Percentiles rank a stretch among this genome's conserved stretches.
Conservation (phyloP, 2,329 filamentous ascomycete species). For the Reticulascus tulasneorum region DNA sequence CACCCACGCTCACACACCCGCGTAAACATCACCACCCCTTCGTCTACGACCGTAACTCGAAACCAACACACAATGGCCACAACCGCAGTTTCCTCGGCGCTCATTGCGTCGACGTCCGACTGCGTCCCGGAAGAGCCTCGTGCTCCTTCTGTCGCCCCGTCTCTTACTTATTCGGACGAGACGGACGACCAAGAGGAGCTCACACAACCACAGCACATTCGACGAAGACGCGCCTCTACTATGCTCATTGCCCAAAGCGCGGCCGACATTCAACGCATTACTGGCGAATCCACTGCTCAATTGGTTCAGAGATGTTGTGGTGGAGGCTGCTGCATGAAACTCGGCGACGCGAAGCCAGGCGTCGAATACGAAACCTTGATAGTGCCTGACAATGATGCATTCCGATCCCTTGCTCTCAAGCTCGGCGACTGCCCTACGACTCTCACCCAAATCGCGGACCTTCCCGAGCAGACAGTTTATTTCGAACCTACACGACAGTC, state of each 20-base stretch:
- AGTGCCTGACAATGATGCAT: conserved; percentile 79
- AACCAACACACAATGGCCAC: conserved; percentile 25
- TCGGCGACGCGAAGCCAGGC: conserved; percentile 37
- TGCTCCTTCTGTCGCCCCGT: conserved; percentile 52
- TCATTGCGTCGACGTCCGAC: conserved; percentile 34
- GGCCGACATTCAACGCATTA: conserved; percentile 59
- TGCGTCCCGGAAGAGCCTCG: conserved; percentile 41
- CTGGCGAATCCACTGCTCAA: conserved; percentile 59
- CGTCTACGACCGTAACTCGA: conserved; percentile 2
- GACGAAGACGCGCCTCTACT: conserved; percentile 64
- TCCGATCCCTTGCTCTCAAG: conserved; percentile 71
- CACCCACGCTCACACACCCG: conserved; percentile 1
- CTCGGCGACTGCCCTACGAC: conserved; percentile 70
- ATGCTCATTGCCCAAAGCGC: conserved; percentile 62
- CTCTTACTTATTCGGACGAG: conserved; percentile 59
- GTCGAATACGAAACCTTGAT: conserved; percentile 50
- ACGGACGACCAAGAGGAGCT: conserved; percentile 56
- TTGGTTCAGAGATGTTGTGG: conserved; percentile 62
- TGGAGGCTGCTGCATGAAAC: conserved; percentile 58
- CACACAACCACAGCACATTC: conserved; percentile 35
- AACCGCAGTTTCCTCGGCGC: conserved; percentile 31
- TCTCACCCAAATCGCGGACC: conserved; percentile 65
- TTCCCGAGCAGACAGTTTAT: conserved; percentile 73
- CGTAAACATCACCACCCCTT: conserved; percentile 1
- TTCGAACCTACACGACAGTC: conserved; percentile 54